Conservation (phyloP, 2,329 filamentous ascomycete species). For the Tricladium varicosporioides region DNA sequence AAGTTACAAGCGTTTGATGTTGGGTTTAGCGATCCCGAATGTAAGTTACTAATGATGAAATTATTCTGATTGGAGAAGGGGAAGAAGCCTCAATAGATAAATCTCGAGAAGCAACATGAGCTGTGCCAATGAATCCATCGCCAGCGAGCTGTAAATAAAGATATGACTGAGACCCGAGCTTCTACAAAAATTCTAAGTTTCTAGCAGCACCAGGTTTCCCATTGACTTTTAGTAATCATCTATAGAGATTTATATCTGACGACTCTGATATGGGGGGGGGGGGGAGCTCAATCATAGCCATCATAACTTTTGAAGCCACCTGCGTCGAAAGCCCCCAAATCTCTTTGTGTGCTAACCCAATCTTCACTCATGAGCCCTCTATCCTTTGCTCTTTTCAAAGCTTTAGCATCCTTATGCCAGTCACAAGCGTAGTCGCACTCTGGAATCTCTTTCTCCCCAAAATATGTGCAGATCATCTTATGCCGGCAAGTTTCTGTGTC, state of each 20-base stretch:
- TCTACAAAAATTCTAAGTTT: not conserved
- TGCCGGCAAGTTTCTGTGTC: slow-evolving; percentile 72
- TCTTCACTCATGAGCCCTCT: slow-evolving; percentile 58
- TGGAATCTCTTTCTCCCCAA: slow-evolving; percentile 61
- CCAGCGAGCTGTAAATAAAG: not conserved
- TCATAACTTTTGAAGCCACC: slow-evolving; percentile 57
- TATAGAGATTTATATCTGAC: too few species aligned
- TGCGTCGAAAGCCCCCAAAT: slow-evolving; percentile 35
- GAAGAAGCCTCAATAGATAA: not conserved
- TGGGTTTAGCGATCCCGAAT: too few species aligned
- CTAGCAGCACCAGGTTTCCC: too few species aligned
- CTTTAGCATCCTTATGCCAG: slow-evolving; percentile 67
- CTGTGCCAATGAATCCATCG: too few species aligned
- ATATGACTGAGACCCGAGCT: not conserved
- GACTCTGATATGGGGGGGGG: too few species aligned
- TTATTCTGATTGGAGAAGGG: not conserved
- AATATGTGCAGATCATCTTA: slow-evolving; percentile 70
- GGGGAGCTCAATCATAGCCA: slow-evolving; percentile 38
- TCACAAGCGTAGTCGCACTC: slow-evolving; percentile 75
- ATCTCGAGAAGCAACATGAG: not conserved
- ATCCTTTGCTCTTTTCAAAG: slow-evolving; percentile 55
- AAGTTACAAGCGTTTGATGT: too few species aligned
- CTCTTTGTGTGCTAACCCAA: slow-evolving; percentile 61
- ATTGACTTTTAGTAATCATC: too few species aligned
- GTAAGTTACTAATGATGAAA: too few species aligned